Evolutionary conservation across 2,329 filamentous ascomycete species (phyloP), one percentile per base, ranked within the genome.

Genomic region (Alternaria sp.): DNA sequence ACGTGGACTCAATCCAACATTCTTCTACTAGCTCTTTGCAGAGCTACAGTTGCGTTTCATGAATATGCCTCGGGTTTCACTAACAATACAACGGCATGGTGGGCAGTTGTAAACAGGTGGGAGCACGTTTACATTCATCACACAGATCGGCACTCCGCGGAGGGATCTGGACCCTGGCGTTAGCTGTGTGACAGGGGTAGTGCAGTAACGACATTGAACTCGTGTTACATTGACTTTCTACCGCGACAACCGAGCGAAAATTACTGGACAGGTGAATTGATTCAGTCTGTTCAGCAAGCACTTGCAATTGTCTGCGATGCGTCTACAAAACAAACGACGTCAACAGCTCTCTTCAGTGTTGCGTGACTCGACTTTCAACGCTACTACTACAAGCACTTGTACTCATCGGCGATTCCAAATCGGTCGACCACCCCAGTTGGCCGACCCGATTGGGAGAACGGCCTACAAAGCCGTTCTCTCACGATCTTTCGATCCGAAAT

Each of bases 131-230:
- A 49, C 46, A 49, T 49, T 24, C 20, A 49, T 49, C 46, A 30
- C 46, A 36, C 32, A 38, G 46, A 49, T 49, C 32, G 46, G 46
- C 46, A 14, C 46, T 49, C 46, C 32, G 46, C 46, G 30, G 46
- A 49, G 32, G 8, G 30, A 49, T 49, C 46, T 24, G 34, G 46
- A 49, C 46, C 46, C 46, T 49, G 46, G 34, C 46, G 32, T 38
- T 38, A 26, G 46, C 46, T 34, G 12, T 22, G 16, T 49, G 18
- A 38, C 46, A 49, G 46, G 46, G 32, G 20, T 49, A 49, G 30
- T 12, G 46, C 46, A 14, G 32, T 9, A 49, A 49, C 46, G 18
- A 49, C 30, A 24, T 12, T n/a, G 30, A 11, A 49, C 20, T 20
- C 38, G 20, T 24, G 8, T 20, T 38, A 36, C 46, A 49, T 26